Percentiles rank a stretch among this genome's conserved stretches.
Conservation (phyloP, 352 stramenopile species). For the Pilasporangium apinafurcum region DNA sequence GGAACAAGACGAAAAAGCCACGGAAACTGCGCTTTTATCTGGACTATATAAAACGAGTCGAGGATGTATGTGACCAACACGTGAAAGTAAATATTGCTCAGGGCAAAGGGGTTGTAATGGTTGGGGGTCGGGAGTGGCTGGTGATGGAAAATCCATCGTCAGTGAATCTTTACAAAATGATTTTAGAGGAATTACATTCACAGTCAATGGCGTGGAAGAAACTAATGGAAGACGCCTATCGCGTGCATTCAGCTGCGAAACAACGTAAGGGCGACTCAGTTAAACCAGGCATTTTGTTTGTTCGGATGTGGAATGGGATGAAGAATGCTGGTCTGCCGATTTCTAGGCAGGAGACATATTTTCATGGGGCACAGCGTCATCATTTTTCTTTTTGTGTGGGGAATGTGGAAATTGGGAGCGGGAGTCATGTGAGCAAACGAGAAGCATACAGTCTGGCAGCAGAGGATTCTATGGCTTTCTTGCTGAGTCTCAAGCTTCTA, state of each 20-base stretch:
- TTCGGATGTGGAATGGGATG: conserved; percentile 45
- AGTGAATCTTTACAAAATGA: conserved; percentile 27
- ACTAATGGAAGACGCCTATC: conserved; percentile 32
- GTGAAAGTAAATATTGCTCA: conserved; percentile 37
- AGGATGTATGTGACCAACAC: conserved; percentile 23
- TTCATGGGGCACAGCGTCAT: conserved; percentile 31
- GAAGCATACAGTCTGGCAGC: conserved; percentile 40
- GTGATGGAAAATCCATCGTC: conserved; percentile 31
- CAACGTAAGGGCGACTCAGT: conserved; percentile 10
- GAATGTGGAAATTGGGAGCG: conserved; percentile 65
- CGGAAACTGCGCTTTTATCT: conserved; percentile 71
- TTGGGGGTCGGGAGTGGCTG: conserved; percentile 48
- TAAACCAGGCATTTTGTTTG: conserved; percentile 29
- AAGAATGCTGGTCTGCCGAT: conserved; percentile 32
- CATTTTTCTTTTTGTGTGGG: conserved; percentile 61
- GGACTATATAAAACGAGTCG: conserved; percentile 47
- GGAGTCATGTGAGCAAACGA: conserved; percentile 45
- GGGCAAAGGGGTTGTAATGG: conserved; percentile 25
- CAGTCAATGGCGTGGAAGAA: conserved; percentile 39
- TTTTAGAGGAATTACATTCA: conserved; percentile 36
- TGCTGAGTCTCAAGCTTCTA: conserved; percentile 18
- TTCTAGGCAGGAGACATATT: conserved; percentile 41
- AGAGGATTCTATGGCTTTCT: conserved; percentile 30
- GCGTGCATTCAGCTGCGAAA: conserved; percentile 8
- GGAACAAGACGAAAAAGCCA: conserved; percentile 61